These are phyloP conservation scores for Lasiosphaeria miniovina DNA, from an alignment of 495 filamentous ascomycete genomes.

Conservation along the genomic window DNA sequence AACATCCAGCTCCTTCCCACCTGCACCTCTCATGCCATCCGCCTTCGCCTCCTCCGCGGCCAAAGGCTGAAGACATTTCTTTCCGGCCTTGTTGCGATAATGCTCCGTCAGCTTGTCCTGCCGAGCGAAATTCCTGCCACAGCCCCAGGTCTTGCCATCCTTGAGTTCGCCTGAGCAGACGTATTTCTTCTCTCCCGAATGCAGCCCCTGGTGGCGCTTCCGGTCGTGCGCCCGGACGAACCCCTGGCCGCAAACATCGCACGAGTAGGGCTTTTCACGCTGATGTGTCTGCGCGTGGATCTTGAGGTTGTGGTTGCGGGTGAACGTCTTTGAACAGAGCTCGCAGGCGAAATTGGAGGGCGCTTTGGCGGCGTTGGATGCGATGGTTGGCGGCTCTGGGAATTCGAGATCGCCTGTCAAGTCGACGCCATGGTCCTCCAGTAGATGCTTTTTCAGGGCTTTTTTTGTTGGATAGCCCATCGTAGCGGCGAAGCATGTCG, in stretches of 20 bases:
- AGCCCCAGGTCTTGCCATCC: slow-evolving; percentile 41
- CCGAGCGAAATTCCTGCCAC: slow-evolving; percentile 22
- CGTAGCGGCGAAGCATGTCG: slow-evolving; percentile 27
- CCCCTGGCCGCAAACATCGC: slow-evolving; percentile 16
- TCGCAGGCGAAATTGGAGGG: slow-evolving; percentile 28
- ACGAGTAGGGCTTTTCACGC: slow-evolving; percentile 42
- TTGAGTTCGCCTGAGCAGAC: slow-evolving; percentile 41
- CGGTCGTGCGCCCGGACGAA: background rate
- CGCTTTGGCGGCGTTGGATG: background rate
- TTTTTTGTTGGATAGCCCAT: slow-evolving; percentile 35
- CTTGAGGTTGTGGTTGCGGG: slow-evolving; percentile 46
- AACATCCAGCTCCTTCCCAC: too few species aligned
- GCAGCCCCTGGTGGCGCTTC: too few species aligned
- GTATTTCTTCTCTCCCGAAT: too few species aligned
- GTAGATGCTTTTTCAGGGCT: slow-evolving; percentile 37
- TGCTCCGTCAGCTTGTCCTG: slow-evolving; percentile 27
- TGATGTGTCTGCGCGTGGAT: slow-evolving; percentile 44
- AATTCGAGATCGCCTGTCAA: too few species aligned
- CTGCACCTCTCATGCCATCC: too few species aligned
- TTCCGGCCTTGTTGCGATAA: slow-evolving; percentile 27
- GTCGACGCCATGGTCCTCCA: slow-evolving; percentile 13
- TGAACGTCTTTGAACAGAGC: slow-evolving; percentile 47
- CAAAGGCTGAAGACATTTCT: too few species aligned
- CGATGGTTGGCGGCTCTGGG: slow-evolving; percentile 14
- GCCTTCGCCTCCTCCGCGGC: too few species aligned